Evolutionary conservation across 352 stramenopile species (phyloP), one percentile per base, ranked within the genome.

Genomic region (Phytophthora macrochlamydospora): DNA sequence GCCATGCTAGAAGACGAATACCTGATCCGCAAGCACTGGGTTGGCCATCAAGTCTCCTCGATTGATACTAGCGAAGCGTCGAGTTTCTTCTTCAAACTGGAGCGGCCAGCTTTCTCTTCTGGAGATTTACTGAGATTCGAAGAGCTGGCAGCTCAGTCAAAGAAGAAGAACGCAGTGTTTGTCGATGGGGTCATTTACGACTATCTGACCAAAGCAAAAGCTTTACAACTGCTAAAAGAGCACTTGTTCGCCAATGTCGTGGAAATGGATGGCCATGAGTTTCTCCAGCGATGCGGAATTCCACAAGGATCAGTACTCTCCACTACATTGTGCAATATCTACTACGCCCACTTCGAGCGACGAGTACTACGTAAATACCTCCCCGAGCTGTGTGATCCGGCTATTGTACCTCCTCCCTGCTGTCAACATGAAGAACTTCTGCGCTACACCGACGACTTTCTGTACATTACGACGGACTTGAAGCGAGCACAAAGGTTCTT

Each of bases 221-320:
- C 90, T 5, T 51, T 92, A 3, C 31, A 56, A 30, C 61, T 93
- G 18, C 59, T 95, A 11, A 85, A 85, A 51, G 81, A 91, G 35
- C 87, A 95, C 56, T 64, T 95, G 13, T 66, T 80, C 4, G 14
- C 55, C 1, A 93, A 95, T 53, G 51, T 73, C 6, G 78, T 93
- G 3, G 68, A 86, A 40, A 74, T 90, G 1, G 69, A 89, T 28
- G 70, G 73, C 1, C 67, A 78, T 6, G 51, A 79, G 5, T 92
- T 78, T 56, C 50, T 89, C 33, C 87, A 95, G 49, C 53, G 52
- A 14, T 74, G 87, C 66, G 87, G 86, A 0, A 95, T 95, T 12
- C 85, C 87, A 0, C 87, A 95, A 66, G 87, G 87, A n/a, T 95
- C 87, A 0, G 80, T 95, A 51, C 67, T 95, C 11, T 95, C 87